Conservation (phyloP, 257 asterid species). For the Solanum okadae region DNA sequence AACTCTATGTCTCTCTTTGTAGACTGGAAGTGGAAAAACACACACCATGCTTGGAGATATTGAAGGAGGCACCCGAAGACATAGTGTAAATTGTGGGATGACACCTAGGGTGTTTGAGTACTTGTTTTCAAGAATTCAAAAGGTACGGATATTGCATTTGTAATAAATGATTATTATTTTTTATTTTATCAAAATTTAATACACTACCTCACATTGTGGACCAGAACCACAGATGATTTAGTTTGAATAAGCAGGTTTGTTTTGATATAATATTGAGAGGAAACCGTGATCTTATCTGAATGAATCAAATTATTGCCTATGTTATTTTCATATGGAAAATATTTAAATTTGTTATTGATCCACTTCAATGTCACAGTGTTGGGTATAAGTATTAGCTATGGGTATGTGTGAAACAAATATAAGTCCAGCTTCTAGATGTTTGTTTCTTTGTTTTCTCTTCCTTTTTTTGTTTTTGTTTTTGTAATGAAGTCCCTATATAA, state of each 20-base stretch:
- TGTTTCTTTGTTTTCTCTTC: not conserved
- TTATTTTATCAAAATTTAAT: not conserved
- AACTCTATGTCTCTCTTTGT: not conserved
- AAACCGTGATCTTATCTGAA: not conserved
- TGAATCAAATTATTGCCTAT: not conserved
- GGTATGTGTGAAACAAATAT: not conserved
- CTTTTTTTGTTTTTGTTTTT: not conserved
- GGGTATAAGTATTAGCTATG: not conserved
- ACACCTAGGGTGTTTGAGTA: slow-evolving; percentile 94
- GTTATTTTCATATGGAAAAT: not conserved
- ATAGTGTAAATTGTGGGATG: slow-evolving; percentile 92
- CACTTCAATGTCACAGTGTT: not conserved
- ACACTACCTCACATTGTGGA: not conserved
- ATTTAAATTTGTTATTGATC: not conserved
- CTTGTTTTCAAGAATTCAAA: slow-evolving; percentile 86
- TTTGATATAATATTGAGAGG: not conserved
- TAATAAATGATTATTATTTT: not conserved
- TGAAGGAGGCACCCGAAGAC: slow-evolving; percentile 91
- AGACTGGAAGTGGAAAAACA: slow-evolving; percentile 99
- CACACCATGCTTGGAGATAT: slow-evolving; percentile 99
- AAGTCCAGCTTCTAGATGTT: not conserved
- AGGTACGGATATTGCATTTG: slow-evolving; percentile 33
- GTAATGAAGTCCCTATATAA: not conserved
- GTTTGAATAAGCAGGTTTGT: not conserved
- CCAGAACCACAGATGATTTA: not conserved